A percentile compares a stretch with the other conserved stretches of the same genome.
These are phyloP conservation scores for Persicaria maculosa DNA, from an alignment of 148 eudicot genomes.

Conservation along the genomic window DNA sequence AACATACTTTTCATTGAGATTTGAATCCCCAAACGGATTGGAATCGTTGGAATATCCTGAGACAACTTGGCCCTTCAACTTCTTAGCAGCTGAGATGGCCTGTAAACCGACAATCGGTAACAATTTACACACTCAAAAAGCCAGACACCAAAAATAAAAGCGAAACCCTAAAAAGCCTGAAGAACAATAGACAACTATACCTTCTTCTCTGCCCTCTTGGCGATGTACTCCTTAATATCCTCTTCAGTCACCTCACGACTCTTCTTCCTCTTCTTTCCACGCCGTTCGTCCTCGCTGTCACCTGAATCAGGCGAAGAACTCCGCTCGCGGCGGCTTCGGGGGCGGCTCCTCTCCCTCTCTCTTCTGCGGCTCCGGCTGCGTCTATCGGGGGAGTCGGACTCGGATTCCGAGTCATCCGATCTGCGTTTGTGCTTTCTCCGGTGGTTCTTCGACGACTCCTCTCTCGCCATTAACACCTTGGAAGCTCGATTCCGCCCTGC, in stretches of 20 bases:
- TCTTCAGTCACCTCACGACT: constrained; percentile 43
- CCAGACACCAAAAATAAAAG: background rate
- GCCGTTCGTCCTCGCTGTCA: constrained; percentile 21
- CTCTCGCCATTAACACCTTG: background rate
- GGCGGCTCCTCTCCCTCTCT: constrained; percentile 8
- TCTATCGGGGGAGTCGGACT: constrained; percentile 16
- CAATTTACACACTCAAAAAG: background rate
- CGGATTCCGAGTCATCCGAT: constrained; percentile 21
- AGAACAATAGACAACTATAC: constrained; percentile 13
- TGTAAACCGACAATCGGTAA: constrained; percentile 10
- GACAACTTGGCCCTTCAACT: constrained; percentile 54
- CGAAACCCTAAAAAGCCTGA: background rate
- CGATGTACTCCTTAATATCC: constrained; percentile 60
- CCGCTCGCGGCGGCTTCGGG: constrained; percentile 25
- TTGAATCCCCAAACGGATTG: constrained; percentile 88
- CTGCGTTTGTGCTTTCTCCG: constrained; percentile 17
- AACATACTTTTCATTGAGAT: constrained; percentile 69
- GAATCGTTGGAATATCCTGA: constrained; percentile 85
- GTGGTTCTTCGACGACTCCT: constrained; percentile 12
- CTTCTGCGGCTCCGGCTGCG: constrained; percentile 7
- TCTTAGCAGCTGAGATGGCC: constrained; percentile 71
- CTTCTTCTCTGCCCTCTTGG: constrained; percentile 84
- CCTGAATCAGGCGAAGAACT: constrained; percentile 21
- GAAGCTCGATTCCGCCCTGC: background rate
- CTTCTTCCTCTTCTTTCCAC: constrained; percentile 24